These are phyloP conservation scores for Lojkania enalia DNA, from an alignment of 2,329 filamentous ascomycete species.

Conservation along the genomic window DNA sequence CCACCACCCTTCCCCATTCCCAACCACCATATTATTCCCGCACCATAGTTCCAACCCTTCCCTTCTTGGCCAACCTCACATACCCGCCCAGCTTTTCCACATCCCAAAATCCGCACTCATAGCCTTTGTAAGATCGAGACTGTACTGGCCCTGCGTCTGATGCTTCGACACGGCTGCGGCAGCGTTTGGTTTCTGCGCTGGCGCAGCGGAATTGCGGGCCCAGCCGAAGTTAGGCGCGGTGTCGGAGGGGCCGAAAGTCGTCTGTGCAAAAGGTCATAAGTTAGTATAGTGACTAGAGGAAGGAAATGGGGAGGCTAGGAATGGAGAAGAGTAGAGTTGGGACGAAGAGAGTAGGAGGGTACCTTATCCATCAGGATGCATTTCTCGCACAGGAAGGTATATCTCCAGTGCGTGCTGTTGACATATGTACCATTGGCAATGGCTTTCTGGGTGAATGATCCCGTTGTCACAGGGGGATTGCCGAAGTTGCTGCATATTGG, in stretches of 20 bases:
- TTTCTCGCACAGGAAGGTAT: constrained; percentile 57
- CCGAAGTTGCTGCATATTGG: constrained; percentile 47
- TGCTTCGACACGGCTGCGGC: constrained; percentile 24
- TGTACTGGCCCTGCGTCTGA: constrained; percentile 23
- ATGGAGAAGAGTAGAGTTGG: too few relatives aligned
- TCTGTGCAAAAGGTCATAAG: too few relatives aligned
- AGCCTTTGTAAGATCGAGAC: constrained; percentile 29
- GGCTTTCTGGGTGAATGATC: constrained; percentile 46
- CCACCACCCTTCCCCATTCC: too few relatives aligned
- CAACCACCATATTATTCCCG: background rate
- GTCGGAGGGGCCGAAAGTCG: constrained; percentile 30
- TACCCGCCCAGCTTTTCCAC: constrained; percentile 28
- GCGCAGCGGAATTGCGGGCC: constrained; percentile 26
- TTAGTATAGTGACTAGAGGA: too few relatives aligned
- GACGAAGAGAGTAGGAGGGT: too few relatives aligned
- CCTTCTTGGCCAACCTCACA: constrained; percentile 3
- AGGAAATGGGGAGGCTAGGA: too few relatives aligned
- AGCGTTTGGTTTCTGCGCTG: constrained; percentile 21
- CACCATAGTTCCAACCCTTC: background rate
- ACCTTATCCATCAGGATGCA: constrained; percentile 36
- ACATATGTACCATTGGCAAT: constrained; percentile 58
- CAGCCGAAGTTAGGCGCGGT: constrained; percentile 26
- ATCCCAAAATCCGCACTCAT: constrained; percentile 25
- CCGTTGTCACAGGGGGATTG: constrained; percentile 52
- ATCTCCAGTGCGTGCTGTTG: constrained; percentile 57